Conservation (phyloP, 129 eudicot species). For the Flaveria ramosissima region DNA sequence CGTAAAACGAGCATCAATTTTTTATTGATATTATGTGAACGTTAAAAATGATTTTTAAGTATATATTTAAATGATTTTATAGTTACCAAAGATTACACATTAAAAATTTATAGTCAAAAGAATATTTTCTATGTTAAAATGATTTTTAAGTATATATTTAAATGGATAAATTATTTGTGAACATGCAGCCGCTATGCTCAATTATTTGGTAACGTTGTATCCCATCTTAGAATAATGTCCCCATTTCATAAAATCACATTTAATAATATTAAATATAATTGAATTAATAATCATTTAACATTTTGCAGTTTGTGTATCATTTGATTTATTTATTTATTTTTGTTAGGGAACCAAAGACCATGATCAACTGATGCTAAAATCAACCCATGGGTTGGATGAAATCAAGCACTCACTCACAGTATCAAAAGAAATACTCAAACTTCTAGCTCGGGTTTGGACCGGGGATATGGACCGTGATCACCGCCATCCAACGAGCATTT, state of each 20-base stretch:
- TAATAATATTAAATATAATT: not conserved
- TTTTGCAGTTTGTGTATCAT: not conserved
- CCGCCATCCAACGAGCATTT: conserved; percentile 47
- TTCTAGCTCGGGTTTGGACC: conserved; percentile 49
- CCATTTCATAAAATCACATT: not conserved
- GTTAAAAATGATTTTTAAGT: too few relatives aligned
- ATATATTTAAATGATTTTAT: too few relatives aligned
- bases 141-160: not conserved
- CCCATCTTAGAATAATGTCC: conserved; percentile 19
- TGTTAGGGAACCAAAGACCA: conserved; percentile 29
- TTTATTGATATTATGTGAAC: not conserved
- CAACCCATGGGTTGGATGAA: conserved; percentile 50
- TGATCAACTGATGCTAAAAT: conserved; percentile 25
- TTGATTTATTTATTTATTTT: not conserved
- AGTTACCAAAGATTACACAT: not conserved
- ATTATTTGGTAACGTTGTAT: conserved; percentile 20
- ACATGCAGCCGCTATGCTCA: not conserved
- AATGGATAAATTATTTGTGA: not conserved
- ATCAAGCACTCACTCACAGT: conserved; percentile 55
- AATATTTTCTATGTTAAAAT: not conserved
- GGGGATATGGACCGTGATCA: conserved; percentile 42
- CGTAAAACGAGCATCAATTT: not conserved
- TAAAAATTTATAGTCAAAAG: not conserved
- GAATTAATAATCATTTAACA: not conserved
- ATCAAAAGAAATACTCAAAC: conserved; percentile 75